Conservation (phyloP, 192 early-diverging fungal species). For the Chytriomyces sp. region DNA sequence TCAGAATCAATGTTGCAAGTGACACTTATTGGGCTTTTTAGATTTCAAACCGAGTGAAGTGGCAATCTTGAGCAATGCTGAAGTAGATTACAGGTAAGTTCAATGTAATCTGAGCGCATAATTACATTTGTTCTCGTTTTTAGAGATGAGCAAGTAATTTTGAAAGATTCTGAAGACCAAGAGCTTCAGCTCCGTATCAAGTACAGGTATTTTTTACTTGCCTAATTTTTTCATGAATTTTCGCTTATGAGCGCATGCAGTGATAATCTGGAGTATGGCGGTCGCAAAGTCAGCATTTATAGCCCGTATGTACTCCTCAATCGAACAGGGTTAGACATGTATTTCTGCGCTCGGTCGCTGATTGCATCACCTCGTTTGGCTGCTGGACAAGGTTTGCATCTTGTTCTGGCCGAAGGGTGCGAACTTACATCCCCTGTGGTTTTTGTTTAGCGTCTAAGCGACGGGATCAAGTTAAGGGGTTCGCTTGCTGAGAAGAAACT, state of each 20-base stretch:
- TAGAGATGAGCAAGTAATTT: slow-evolving; percentile 69
- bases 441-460: background rate
- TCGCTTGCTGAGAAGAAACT: slow-evolving; percentile 17
- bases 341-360: slow-evolving; percentile 78
- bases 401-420: background rate
- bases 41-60: slow-evolving; percentile 74
- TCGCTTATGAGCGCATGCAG: slow-evolving; percentile 19
- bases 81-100: slow-evolving; percentile 69
- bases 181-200: slow-evolving; percentile 60
- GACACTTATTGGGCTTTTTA: slow-evolving; percentile 11
- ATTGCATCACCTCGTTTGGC: slow-evolving; percentile 74
- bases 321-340: slow-evolving; percentile 80
- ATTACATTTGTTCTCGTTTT: background rate
- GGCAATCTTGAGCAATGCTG: slow-evolving; percentile 82
- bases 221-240: background rate
- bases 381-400: slow-evolving; percentile 61
- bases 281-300: slow-evolving; percentile 86
- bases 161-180: slow-evolving; percentile 68
- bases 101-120: background rate
- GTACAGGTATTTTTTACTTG: slow-evolving; percentile 35
- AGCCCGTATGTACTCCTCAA: slow-evolving; percentile 93
- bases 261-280: slow-evolving; percentile 61
- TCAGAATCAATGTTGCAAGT: slow-evolving; percentile 20
- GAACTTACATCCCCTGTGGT: background rate
- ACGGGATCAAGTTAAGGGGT: slow-evolving; percentile 6